Evolutionary conservation across 2,329 filamentous ascomycete genomes (phyloP), one percentile per base, ranked within the genome.

Genomic region (Phialemoniopsis sp.): DNA sequence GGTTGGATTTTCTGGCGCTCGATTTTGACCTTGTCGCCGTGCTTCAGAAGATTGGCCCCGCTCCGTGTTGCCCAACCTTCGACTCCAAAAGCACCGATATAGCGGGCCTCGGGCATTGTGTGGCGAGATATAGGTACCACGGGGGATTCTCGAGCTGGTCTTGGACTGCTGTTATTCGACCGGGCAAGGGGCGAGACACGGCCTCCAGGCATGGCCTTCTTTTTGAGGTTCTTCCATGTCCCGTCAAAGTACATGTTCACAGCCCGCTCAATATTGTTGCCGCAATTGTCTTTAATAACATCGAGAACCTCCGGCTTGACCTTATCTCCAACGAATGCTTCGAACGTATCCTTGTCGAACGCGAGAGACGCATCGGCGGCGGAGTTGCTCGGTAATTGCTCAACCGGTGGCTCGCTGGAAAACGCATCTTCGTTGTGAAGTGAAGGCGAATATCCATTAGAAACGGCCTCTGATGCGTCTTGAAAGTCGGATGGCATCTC

Each of bases 51-150:
- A 29, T 78, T 79, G 4, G 66, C 67, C 1, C 91, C 91, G 58
- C 89, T 96, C 51, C 83, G 80, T 4, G 91, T 97, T 6, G 88
- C 83, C 93, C 93, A 98, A 5, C 84, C 93, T 39, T 85, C 88
- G 5, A 87, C 89, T 8, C 93, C 93, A 61, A 97, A 93, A 0
- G 89, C 88, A 14, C 93, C 93, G 44, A 97, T 78, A 53, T 97
- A 98, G 53, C 93, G 66, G 28, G 55, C 59, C 3, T 58, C 53
- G 0, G 70, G 66, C 39, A 67, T 63, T 5, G 44, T 51, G 17
- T 46, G 48, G 29, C 46, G 42, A 10, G 44, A 26, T 6, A 26
- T 8, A 14, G 39, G n/a, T 47, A 26, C 39, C 7, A n/a, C 14
- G 4, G 14, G 37, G 4, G 12, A 18, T 6, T 38, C 40, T 26